Evolutionary conservation across 1,139 yeast genomes (phyloP).

Genomic region (Hemisphaericaspora lyxosophila): DNA sequence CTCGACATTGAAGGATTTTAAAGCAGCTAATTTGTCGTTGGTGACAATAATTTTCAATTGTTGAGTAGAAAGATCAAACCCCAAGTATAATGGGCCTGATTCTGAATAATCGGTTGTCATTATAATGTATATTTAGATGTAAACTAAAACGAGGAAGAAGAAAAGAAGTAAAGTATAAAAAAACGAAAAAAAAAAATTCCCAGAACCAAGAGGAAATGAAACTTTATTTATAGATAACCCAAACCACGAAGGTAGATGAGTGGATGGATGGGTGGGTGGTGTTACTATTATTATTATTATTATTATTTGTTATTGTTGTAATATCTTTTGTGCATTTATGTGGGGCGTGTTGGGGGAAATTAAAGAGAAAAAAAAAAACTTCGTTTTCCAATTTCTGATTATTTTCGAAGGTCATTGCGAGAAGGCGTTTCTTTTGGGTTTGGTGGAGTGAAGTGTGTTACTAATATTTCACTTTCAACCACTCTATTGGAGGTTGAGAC

Average conservation of each 20-base stretch:
- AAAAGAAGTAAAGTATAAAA: background rate
- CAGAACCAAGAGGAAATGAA: background rate
- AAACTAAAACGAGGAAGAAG: background rate
- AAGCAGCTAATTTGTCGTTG: slow-evolving; percentile 50
- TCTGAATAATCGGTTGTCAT: slow-evolving; percentile 13
- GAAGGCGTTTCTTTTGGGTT: background rate
- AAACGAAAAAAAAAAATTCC: background rate
- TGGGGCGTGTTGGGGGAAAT: background rate
- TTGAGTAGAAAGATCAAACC: slow-evolving; percentile 88
- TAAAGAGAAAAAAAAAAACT: slow-evolving; percentile 1
- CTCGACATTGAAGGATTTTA: slow-evolving; percentile 62
- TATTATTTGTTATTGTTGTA: too few species aligned
- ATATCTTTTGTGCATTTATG: background rate
- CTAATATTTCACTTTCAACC: slow-evolving; percentile 14
- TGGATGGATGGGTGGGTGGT: too few species aligned
- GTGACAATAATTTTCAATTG: slow-evolving; percentile 78
- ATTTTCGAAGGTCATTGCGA: slow-evolving; percentile 1
- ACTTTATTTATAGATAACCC: background rate
- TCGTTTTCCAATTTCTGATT: too few species aligned
- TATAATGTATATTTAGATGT: background rate
- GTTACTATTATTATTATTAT: too few species aligned
- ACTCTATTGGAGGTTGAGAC: slow-evolving; percentile 12
- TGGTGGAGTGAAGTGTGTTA: background rate
- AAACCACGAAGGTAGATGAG: too few species aligned
- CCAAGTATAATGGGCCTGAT: slow-evolving; percentile 47